These are phyloP conservation scores for Pseudogymnoascus sp. DNA, from an alignment of 2,329 filamentous ascomycete genomes.

Conservation along the genomic window DNA sequence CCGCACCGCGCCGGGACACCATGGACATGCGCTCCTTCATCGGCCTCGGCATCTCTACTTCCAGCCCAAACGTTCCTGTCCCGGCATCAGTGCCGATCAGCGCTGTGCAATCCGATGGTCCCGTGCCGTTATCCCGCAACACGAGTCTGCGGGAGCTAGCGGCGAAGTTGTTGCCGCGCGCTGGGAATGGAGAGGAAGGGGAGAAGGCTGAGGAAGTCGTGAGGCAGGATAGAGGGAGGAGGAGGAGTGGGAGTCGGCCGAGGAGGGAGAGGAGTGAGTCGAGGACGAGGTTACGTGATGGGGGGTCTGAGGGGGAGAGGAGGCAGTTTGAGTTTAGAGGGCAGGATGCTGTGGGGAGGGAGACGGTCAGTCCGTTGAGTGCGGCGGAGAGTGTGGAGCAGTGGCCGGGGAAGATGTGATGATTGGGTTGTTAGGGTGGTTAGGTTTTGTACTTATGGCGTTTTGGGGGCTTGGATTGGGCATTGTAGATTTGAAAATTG, in stretches of 20 bases:
- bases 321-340: constrained; percentile 21
- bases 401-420: constrained; percentile 3
- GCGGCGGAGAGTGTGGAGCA: constrained; percentile 1
- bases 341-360: constrained; percentile 14
- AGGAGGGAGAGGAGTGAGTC: constrained; percentile 24
- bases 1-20: not conserved
- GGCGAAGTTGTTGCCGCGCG: constrained; percentile 13
- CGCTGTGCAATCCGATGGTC: not conserved
- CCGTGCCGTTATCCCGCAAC: not conserved
- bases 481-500: not conserved
- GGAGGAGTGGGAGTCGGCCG: constrained; percentile 15
- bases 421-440: not conserved
- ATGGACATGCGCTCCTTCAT: constrained; percentile 12
- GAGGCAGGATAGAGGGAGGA: constrained; percentile 16
- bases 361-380: not conserved
- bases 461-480: not conserved
- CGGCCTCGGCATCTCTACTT: not conserved
- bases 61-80: not conserved
- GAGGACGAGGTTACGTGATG: constrained; percentile 17
- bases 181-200: constrained; percentile 7
- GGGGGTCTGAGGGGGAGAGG: constrained; percentile 16
- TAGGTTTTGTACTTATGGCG: not conserved
- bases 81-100: not conserved
- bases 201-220: not conserved
- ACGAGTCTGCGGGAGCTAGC: not conserved